Evolutionary conservation across 1,139 yeast genomes (phyloP).

Genomic region (Ashbya aceris): DNA sequence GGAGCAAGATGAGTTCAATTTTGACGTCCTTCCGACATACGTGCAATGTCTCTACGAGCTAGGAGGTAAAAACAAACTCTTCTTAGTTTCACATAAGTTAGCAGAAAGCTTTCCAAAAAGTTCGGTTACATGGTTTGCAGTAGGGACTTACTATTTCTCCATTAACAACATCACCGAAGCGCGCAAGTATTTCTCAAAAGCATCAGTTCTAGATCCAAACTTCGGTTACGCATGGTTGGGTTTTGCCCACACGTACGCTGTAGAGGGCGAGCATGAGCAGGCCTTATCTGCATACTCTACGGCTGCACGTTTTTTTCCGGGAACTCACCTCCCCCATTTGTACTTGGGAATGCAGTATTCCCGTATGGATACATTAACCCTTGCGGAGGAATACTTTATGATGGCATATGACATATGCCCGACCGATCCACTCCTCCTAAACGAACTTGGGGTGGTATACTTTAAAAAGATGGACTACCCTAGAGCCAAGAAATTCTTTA

Average conservation of each 20-base stretch:
- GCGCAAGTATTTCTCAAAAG: conserved; percentile 77
- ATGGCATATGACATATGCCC: conserved; percentile 73
- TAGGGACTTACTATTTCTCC: conserved; percentile 80
- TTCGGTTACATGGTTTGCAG: conserved; percentile 86
- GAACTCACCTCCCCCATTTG: conserved; percentile 83
- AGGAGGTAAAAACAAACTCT: conserved; percentile 74
- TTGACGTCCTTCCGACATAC: conserved; percentile 69
- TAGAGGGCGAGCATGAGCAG: conserved; percentile 97
- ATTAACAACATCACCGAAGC: conserved; percentile 74
- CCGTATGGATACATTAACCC: conserved; percentile 69
- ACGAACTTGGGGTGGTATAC: conserved; percentile 85
- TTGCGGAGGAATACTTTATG: conserved; percentile 79
- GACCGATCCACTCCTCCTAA: conserved; percentile 75
- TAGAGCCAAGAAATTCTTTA: conserved; percentile 63
- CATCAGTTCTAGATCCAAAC: conserved; percentile 80
- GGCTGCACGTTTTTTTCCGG: conserved; percentile 89
- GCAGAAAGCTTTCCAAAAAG: conserved; percentile 80
- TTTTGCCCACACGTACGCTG: conserved; percentile 95
- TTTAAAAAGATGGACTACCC: conserved; percentile 65
- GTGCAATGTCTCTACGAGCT: conserved; percentile 79
- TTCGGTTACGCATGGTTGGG: conserved; percentile 98
- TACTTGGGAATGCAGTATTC: conserved; percentile 95
- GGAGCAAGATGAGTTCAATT: conserved; percentile 58
- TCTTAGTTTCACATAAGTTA: conserved; percentile 71
- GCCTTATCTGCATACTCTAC: conserved; percentile 96